Conservation (phyloP, 129 eudicot species). For the Saposhnikovia divaricata region DNA sequence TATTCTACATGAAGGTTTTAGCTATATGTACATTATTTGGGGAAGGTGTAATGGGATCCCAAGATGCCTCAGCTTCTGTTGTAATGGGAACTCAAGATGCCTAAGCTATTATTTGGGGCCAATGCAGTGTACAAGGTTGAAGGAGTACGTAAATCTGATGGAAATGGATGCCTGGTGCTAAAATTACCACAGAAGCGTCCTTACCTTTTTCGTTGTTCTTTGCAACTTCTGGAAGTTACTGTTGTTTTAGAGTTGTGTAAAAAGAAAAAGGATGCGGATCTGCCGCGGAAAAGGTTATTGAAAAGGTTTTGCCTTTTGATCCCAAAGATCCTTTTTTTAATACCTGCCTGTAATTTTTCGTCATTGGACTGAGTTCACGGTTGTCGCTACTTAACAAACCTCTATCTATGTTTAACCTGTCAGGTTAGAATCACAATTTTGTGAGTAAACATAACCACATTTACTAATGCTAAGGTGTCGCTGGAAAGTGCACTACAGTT, state of each 20-base stretch:
- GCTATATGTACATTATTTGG: constrained; percentile 3
- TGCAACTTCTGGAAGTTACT: constrained; percentile 1
- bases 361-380: not conserved
- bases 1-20: not conserved
- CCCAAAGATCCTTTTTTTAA: not conserved
- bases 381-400: not conserved
- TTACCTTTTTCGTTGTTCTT: constrained; percentile 49
- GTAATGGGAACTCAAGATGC: no score
- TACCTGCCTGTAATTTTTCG: not conserved
- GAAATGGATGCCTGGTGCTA: constrained; percentile 70
- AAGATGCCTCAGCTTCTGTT: constrained; percentile 15
- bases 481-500: not conserved
- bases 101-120: constrained; percentile 62
- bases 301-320: constrained; percentile 69
- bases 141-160: constrained; percentile 42
- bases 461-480: not conserved
- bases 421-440: not conserved
- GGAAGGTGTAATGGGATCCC: constrained; percentile 30
- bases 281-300: constrained; percentile 72
- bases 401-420: not conserved
- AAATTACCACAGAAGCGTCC: constrained; percentile 64
- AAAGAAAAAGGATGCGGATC: constrained; percentile 81
- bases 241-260: constrained; percentile 52
- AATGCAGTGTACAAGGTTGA: constrained; percentile 59
- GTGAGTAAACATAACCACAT: not conserved